phyloP scores from a whole-genome alignment of 495 filamentous ascomycete genomes.

The Penicillium samsonianum region DNA sequence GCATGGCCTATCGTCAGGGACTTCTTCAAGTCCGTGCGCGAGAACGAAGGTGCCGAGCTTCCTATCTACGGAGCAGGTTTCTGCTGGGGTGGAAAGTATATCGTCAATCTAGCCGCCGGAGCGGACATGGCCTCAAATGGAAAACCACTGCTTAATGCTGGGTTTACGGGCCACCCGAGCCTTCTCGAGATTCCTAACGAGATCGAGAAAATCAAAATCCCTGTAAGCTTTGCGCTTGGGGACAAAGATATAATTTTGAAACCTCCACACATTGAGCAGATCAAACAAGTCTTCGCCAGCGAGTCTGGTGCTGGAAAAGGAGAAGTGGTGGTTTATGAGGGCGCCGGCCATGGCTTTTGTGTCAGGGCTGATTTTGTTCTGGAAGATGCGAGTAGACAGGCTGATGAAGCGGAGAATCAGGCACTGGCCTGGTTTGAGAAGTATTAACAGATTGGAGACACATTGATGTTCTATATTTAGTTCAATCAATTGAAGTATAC shows the following conservation, averaged over 20 bases:
- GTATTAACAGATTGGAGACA: background rate
- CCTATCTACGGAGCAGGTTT: slow-evolving; percentile 55
- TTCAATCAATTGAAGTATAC: background rate
- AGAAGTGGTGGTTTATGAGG: slow-evolving; percentile 56
- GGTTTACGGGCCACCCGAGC: slow-evolving; percentile 58
- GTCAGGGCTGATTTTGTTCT: slow-evolving; percentile 49
- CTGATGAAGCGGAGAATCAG: background rate
- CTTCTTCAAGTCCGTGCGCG: slow-evolving; percentile 51
- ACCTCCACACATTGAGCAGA: background rate
- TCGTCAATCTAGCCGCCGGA: slow-evolving; percentile 43
- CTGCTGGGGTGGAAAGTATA: slow-evolving; percentile 62
- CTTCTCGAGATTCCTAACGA: slow-evolving; percentile 55
- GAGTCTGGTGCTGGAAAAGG: slow-evolving; percentile 21
- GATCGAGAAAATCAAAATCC: slow-evolving; percentile 51
- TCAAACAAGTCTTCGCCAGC: background rate
- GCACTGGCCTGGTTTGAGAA: slow-evolving; percentile 1
- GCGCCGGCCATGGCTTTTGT: slow-evolving; percentile 63
- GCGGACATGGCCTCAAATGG: slow-evolving; percentile 19
- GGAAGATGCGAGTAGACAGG: slow-evolving; percentile 42
- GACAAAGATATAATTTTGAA: slow-evolving; percentile 25
- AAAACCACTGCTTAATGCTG: slow-evolving; percentile 49
- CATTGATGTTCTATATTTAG: background rate
- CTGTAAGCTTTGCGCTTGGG: slow-evolving; percentile 57
- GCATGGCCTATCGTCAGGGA: slow-evolving; percentile 44
- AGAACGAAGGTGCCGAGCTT: slow-evolving; percentile 26